phyloP scores from a whole-genome alignment of 805 yeast species.

The Suhomyces emberorum region DNA sequence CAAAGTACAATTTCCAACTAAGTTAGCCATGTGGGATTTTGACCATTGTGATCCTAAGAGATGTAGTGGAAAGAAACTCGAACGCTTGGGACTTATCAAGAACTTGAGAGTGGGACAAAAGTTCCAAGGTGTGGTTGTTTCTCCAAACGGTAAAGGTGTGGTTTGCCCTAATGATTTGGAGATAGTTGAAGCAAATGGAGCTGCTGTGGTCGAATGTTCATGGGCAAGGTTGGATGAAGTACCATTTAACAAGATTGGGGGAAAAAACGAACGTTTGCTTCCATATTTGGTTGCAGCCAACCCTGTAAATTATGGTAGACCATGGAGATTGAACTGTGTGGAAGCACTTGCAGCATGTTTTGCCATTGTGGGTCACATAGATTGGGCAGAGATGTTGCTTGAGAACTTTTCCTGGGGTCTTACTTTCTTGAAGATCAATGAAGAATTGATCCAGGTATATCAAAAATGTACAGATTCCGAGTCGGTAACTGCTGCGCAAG shows the following conservation, averaged over 20 bases:
- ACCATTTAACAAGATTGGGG: conserved; percentile 93
- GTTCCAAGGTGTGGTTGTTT: conserved; percentile 83
- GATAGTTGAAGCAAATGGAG: conserved; percentile 76
- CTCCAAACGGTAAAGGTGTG: conserved; percentile 87
- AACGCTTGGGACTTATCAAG: conserved; percentile 79
- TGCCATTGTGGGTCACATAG: conserved; percentile 86
- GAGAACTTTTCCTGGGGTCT: conserved; percentile 90
- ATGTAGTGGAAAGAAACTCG: conserved; percentile 93
- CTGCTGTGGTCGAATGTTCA: conserved; percentile 98
- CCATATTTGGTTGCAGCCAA: conserved; percentile 96
- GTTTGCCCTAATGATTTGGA: conserved; percentile 86
- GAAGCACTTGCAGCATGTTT: conserved; percentile 97
- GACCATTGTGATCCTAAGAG: conserved; percentile 98
- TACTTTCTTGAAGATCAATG: conserved; percentile 79
- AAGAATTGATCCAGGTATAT: conserved; percentile 71
- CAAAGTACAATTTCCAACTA: conserved; percentile 60
- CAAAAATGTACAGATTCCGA: conserved; percentile 78
- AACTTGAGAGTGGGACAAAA: conserved; percentile 87
- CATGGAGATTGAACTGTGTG: conserved; percentile 94
- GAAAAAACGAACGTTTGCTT: conserved; percentile 76
- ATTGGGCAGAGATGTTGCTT: conserved; percentile 80
- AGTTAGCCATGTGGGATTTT: conserved; percentile 98
- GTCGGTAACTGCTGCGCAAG: conserved; percentile 69
- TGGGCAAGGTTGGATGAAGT: conserved; percentile 98
- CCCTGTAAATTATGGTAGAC: conserved; percentile 94